These are phyloP conservation scores for Nicotiana otophora DNA, from an alignment of 257 asterid species.

Conservation along the genomic window DNA sequence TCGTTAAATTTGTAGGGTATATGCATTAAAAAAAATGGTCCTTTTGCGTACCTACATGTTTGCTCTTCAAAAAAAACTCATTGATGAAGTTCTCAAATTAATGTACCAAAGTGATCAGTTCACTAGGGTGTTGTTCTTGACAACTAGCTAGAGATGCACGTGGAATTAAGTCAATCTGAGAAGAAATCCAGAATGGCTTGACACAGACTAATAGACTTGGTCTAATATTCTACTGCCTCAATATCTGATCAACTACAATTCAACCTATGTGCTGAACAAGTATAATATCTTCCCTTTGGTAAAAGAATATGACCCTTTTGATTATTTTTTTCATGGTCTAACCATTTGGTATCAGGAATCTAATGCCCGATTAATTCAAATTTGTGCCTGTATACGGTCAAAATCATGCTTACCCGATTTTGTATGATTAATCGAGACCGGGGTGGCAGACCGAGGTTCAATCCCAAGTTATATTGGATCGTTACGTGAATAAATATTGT, in stretches of 20 bases:
- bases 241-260: background rate
- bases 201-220: background rate
- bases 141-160: conserved; percentile 10
- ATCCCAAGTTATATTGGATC: too few species aligned
- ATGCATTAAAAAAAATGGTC: background rate
- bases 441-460: too few species aligned
- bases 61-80: background rate
- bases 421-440: too few species aligned
- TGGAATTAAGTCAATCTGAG: background rate
- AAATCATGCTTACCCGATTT: too few species aligned
- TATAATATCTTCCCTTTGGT: background rate
- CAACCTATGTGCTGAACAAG: background rate
- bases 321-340: too few species aligned
- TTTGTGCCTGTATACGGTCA: too few species aligned
- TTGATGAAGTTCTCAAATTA: background rate
- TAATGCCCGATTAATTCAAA: too few species aligned
- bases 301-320: background rate
- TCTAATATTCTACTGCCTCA: background rate
- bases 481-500: too few species aligned
- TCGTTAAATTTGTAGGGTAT: background rate
- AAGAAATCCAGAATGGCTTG: background rate
- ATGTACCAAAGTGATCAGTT: background rate
- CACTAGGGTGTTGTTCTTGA: background rate
- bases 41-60: background rate
- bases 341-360: too few species aligned